Evolutionary conservation across 805 yeast genomes (phyloP).

Genomic region (Priceomyces castillae): DNA sequence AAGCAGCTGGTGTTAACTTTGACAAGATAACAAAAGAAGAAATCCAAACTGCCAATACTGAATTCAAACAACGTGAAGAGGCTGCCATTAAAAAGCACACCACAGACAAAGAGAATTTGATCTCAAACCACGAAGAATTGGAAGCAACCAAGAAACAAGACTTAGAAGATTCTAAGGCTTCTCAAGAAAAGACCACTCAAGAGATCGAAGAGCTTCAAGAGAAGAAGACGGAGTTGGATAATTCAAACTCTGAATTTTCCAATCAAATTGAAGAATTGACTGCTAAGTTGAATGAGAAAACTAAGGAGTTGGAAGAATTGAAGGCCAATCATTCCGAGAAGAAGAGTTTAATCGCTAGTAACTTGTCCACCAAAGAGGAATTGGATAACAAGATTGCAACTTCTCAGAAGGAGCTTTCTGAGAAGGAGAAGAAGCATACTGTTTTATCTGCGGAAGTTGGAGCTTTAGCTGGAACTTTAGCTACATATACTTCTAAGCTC

Average conservation of each 20-base stretch:
- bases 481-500: slow-evolving; percentile 45
- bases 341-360: slow-evolving; percentile 24
- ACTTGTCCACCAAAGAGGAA: slow-evolving; percentile 39
- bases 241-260: slow-evolving; percentile 35
- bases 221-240: slow-evolving; percentile 40
- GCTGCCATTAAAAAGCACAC: slow-evolving; percentile 47
- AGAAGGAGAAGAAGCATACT: slow-evolving; percentile 36
- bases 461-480: slow-evolving; percentile 39
- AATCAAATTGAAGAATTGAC: slow-evolving; percentile 42
- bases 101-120: slow-evolving; percentile 41
- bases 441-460: slow-evolving; percentile 43
- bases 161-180: slow-evolving; percentile 39
- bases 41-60: slow-evolving; percentile 44
- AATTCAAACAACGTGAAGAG: slow-evolving; percentile 45
- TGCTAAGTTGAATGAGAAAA: slow-evolving; percentile 40
- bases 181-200: slow-evolving; percentile 41
- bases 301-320: slow-evolving; percentile 28
- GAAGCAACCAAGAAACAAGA: slow-evolving; percentile 45
- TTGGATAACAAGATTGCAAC: slow-evolving; percentile 36
- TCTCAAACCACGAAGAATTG: slow-evolving; percentile 43
- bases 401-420: slow-evolving; percentile 34
- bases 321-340: slow-evolving; percentile 31
- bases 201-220: slow-evolving; percentile 45
- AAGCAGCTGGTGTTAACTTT: slow-evolving; percentile 34
- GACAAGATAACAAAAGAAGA: slow-evolving; percentile 40